Evolutionary conservation across 1,139 yeast genomes (phyloP).

Genomic region (Scheffersomyces illinoinensis): DNA sequence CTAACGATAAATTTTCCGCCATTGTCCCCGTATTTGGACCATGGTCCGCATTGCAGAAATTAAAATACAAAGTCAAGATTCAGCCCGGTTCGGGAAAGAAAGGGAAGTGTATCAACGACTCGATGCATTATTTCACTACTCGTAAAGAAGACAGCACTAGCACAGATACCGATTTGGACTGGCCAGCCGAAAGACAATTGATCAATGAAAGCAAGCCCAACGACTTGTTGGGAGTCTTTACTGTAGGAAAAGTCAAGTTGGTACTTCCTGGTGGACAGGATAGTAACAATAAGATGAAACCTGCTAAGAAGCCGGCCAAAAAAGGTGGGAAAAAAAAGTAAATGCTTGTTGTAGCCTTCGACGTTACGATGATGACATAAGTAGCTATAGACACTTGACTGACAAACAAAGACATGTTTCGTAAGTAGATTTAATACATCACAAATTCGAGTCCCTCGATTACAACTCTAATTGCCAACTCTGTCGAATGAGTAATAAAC

Average conservation of each 20-base stretch:
- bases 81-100: conserved; percentile 88
- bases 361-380: background rate
- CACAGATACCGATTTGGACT: conserved; percentile 59
- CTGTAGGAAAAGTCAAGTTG: conserved; percentile 42
- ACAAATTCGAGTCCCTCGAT: background rate
- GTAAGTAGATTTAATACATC: background rate
- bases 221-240: conserved; percentile 39
- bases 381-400: background rate
- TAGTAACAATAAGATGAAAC: background rate
- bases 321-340: background rate
- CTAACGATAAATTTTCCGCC: conserved; percentile 48
- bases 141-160: conserved; percentile 54
- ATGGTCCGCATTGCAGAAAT: conserved; percentile 75
- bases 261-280: conserved; percentile 30
- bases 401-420: background rate
- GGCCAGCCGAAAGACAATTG: conserved; percentile 69
- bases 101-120: conserved; percentile 80
- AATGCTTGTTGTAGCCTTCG: background rate
- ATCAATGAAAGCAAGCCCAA: conserved; percentile 58
- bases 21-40: conserved; percentile 92
- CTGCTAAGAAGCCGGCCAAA: background rate
- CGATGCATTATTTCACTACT: conserved; percentile 56
- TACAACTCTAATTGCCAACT: background rate
- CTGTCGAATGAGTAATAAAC: background rate
- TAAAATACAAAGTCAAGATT: conserved; percentile 80